phyloP scores from a whole-genome alignment of 306 rosid genomes.

The Hippophae rhamnoides region DNA sequence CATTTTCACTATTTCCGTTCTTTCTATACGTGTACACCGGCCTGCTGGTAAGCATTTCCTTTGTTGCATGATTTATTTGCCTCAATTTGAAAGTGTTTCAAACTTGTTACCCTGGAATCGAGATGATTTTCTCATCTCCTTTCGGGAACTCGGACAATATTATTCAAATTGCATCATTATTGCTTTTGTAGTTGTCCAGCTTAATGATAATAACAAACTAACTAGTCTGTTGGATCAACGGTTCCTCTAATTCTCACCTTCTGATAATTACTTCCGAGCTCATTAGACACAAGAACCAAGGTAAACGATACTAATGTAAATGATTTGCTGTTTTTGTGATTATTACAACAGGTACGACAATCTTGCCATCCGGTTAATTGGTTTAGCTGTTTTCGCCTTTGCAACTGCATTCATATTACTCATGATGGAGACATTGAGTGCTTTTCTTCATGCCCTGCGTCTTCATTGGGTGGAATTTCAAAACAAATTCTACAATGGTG shows the following conservation, averaged over 20 bases:
- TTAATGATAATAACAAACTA: background rate
- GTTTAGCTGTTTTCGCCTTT: slow-evolving; percentile 83
- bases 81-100: no score
- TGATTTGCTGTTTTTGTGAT: slow-evolving; percentile 16
- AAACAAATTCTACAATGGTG: slow-evolving; percentile 88
- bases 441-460: slow-evolving; percentile 98
- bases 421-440: slow-evolving; percentile 97
- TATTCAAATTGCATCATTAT: background rate
- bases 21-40: no score
- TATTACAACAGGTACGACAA: slow-evolving; percentile 70
- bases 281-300: background rate
- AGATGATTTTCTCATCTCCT: no score
- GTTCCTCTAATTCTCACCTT: no score
- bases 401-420: slow-evolving; percentile 96
- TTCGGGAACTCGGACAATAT: no score
- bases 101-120: no score
- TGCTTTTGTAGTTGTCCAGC: background rate
- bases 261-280: no score
- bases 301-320: slow-evolving; percentile 12
- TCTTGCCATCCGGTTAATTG: slow-evolving; percentile 65
- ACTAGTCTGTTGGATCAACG: background rate
- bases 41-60: no score
- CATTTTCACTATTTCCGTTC: no score
- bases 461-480: slow-evolving; percentile 99
- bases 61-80: no score